Conservation (phyloP, 1,284 basidiomycete species). For the Malassezia japonica region DNA sequence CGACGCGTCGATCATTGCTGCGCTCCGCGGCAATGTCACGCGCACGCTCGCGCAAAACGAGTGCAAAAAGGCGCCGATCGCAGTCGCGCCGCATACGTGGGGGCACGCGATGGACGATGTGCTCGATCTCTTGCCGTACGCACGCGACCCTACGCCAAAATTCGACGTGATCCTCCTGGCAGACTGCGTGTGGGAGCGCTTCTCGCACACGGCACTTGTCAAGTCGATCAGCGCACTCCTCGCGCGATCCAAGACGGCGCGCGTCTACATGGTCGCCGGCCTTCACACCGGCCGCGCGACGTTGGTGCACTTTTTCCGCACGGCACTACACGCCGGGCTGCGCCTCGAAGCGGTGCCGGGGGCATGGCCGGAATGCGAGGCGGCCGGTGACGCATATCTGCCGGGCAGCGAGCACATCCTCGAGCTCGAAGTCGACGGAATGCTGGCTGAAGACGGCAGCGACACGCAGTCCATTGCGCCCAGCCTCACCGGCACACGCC, state of each 20-base stretch:
- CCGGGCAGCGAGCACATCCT: conserved; percentile 19
- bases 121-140: conserved; percentile 26
- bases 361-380: conserved; percentile 15
- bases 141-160: background rate
- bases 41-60: conserved; percentile 13
- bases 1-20: conserved; percentile 29
- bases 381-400: background rate
- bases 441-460: background rate
- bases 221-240: conserved; percentile 26
- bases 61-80: background rate
- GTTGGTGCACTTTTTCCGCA: conserved; percentile 31
- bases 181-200: conserved; percentile 45
- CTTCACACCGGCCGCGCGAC: conserved; percentile 41
- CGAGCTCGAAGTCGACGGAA: conserved; percentile 29
- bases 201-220: conserved; percentile 37
- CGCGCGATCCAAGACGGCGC: conserved; percentile 11
- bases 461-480: background rate
- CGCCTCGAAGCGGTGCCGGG: conserved; percentile 19
- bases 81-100: conserved; percentile 41
- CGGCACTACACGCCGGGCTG: conserved; percentile 24
- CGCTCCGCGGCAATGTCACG: conserved; percentile 30
- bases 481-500: conserved; percentile 14
- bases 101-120: conserved; percentile 33
- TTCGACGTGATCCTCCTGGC: conserved; percentile 38
- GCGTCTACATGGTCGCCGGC: conserved; percentile 39